Evolutionary conservation across 2,329 filamentous ascomycete genomes (phyloP), one percentile per base, ranked within the genome.

Genomic region (Botryotinia globosa): DNA sequence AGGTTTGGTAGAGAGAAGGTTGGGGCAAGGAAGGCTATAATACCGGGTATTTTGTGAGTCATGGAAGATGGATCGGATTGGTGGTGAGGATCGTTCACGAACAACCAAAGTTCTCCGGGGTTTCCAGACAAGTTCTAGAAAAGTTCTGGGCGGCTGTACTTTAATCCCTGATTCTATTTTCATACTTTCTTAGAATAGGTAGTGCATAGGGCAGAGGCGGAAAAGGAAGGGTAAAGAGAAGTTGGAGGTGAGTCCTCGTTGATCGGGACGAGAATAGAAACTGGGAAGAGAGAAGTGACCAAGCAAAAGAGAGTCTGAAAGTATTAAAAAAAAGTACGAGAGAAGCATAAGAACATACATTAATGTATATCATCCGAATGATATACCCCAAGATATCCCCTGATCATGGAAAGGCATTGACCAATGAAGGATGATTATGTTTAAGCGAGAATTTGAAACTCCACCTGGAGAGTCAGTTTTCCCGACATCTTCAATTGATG

Each of bases 1-100:
- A 93, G 87, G 82, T 99, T 99, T 86, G 95, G 95, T 18, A 89
- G 90, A 83, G 91, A 97, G 66, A 92, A 91, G 82, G 88, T 97
- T 74, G 88, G 88, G 66, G 87, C 87, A 44, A 89, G 90, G 80
- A 94, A 93, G 83, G 93, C 93, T 8, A 88, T 95, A 42, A 86
- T 92, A 77, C 90, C 90, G 5, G 80, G 80, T n/a, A 71, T 81
- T 65, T 69, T 80, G 45, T 81, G 73, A 79, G 62, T 59, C 20
- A 34, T 32, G 10, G 10, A 45, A n/a, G 56, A 48, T 48, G 45
- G 9, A 48, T 48, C 20, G 20, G 61, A 34, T 29, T 18, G 34
- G 12, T n/a, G 6, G 29, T 32, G 18, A 25, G 18, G 25, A 32
- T 37, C n/a, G 29, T 39, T 67, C 18, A 39, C 25, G 20, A 20